Percentiles rank a stretch among this genome's conserved stretches.
These are phyloP conservation scores for Pterocarpus santalinus DNA, from an alignment of 306 rosid species.

Conservation along the genomic window DNA sequence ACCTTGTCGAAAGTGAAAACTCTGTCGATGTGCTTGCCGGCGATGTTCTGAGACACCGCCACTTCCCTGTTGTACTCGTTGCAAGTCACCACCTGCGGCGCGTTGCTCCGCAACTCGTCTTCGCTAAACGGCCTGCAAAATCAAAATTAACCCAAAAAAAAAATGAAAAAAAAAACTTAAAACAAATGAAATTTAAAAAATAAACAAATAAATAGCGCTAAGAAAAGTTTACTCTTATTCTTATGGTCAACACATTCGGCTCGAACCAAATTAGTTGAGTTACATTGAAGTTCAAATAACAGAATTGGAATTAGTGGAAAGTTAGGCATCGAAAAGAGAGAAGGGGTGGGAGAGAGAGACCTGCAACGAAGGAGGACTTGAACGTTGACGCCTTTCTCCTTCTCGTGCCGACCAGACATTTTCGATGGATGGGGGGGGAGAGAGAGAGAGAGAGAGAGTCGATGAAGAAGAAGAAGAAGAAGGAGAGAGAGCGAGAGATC, in stretches of 20 bases:
- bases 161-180: not conserved
- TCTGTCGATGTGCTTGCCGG: slow-evolving; percentile 90
- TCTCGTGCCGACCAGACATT: slow-evolving; percentile 88
- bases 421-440: not conserved
- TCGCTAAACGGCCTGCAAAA: slow-evolving; percentile 81
- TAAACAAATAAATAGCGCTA: no score
- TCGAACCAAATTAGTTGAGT: not conserved
- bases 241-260: no score
- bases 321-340: not conserved
- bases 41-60: slow-evolving; percentile 85
- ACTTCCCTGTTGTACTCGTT: slow-evolving; percentile 84
- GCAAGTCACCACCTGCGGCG: slow-evolving; percentile 89
- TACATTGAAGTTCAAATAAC: no score
- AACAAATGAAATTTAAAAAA: no score
- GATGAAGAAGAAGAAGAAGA: not conserved
- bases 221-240: no score
- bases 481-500: slow-evolving; percentile 47
- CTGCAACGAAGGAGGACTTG: slow-evolving; percentile 98
- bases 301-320: no score
- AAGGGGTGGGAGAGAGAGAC: slow-evolving; percentile 33
- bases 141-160: not conserved
- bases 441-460: not conserved
- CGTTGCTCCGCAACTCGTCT: slow-evolving; percentile 88
- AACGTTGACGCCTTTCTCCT: slow-evolving; percentile 95
- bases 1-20: slow-evolving; percentile 96